Percentiles rank a stretch among this genome's conserved stretches.
Conservation (phyloP, 2,329 filamentous ascomycete genomes). For the Calycina marina region DNA sequence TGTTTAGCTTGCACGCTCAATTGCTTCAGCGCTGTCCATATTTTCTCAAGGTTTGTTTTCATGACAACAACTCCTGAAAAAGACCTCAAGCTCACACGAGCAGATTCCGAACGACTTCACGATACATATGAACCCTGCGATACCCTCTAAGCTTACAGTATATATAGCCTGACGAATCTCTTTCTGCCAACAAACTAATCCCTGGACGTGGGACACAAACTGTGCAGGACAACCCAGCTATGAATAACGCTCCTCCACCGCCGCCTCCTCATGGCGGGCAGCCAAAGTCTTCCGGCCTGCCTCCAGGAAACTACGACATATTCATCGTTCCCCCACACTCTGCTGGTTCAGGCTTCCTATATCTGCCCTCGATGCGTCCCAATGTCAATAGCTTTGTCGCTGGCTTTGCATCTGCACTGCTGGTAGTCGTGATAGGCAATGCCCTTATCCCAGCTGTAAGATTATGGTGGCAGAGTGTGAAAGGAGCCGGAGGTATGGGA, state of each 20-base stretch:
- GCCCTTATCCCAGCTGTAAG: conserved; percentile 59
- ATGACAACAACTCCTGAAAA: too few species aligned
- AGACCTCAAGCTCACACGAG: too few species aligned
- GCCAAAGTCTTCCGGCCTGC: conserved; percentile 58
- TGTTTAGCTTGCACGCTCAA: too few species aligned
- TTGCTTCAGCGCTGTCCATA: too few species aligned
- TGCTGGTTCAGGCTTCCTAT: conserved; percentile 76
- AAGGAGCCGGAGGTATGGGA: conserved; percentile 58
- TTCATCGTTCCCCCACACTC: conserved; percentile 93
- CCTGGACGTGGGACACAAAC: too few species aligned
- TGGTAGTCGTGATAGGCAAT: conserved; percentile 58
- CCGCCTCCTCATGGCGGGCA: conserved; percentile 75
- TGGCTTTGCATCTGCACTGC: conserved; percentile 64
- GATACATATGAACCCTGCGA: too few species aligned
- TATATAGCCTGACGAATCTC: too few species aligned
- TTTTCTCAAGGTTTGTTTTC: too few species aligned
- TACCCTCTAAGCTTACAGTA: too few species aligned
- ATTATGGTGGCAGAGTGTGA: conserved; percentile 56
- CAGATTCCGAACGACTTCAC: too few species aligned
- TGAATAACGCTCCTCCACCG: conserved; percentile 44
- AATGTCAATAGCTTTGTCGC: conserved; percentile 85
- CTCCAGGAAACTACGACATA: conserved; percentile 88
- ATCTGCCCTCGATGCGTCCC: conserved; percentile 77
- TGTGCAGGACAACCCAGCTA: too few species aligned
- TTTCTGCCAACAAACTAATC: too few species aligned